Conservation (phyloP, 2,329 filamentous ascomycete species). For the Calonectria leucothoes region DNA sequence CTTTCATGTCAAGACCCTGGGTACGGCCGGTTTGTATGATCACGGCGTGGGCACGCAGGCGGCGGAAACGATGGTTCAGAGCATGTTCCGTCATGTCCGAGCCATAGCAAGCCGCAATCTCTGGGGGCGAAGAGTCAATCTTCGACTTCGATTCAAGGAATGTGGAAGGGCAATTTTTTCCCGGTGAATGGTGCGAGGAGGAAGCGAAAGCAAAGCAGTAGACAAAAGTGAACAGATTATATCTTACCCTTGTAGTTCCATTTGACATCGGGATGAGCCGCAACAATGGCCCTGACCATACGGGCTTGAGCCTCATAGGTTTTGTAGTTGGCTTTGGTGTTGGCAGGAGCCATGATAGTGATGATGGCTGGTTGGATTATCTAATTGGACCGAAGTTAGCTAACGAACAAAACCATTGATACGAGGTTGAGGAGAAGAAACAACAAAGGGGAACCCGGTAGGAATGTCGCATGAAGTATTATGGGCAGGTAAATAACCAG, state of each 20-base stretch:
- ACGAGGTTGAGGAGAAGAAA: not conserved
- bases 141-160: slow-evolving; percentile 36
- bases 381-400: not conserved
- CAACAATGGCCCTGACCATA: slow-evolving; percentile 70
- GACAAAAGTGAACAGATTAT: slow-evolving; percentile 11
- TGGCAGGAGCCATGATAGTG: slow-evolving; percentile 55
- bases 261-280: slow-evolving; percentile 64
- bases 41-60: slow-evolving; percentile 55
- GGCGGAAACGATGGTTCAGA: slow-evolving; percentile 64
- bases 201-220: not conserved
- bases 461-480: not conserved
- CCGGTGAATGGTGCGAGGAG: not conserved
- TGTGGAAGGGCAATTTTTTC: slow-evolving; percentile 4
- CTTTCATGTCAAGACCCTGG: slow-evolving; percentile 54
- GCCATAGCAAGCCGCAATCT: slow-evolving; percentile 60
- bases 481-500: too few species aligned
- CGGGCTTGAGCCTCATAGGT: slow-evolving; percentile 70
- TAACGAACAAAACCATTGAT: not conserved
- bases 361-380: not conserved
- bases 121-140: slow-evolving; percentile 53
- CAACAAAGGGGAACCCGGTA: not conserved
- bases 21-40: slow-evolving; percentile 51
- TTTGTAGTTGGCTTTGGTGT: slow-evolving; percentile 65
- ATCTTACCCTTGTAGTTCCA: slow-evolving; percentile 72
- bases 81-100: slow-evolving; percentile 60